Evolutionary conservation across 2,329 filamentous ascomycete genomes (phyloP).

Genomic region (Colletotrichum lentis): DNA sequence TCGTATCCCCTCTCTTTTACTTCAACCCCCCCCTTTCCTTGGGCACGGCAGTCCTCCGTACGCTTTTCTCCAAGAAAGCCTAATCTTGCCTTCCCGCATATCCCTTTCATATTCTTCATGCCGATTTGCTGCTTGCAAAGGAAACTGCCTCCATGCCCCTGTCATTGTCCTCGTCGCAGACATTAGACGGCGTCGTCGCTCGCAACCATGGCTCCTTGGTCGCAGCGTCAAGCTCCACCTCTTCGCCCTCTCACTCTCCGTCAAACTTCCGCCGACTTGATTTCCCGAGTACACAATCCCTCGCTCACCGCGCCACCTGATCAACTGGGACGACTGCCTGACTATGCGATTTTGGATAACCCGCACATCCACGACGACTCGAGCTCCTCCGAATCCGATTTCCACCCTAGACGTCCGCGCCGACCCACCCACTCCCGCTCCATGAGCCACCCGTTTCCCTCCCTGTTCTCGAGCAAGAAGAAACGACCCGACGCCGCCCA

Average conservation of each 20-base stretch:
- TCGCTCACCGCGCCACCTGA: constrained; percentile 42
- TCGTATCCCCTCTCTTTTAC: neutral
- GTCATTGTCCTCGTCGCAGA: constrained; percentile 29
- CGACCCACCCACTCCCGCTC: constrained; percentile 65
- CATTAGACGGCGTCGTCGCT: constrained; percentile 36
- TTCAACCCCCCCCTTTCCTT: constrained; percentile 8
- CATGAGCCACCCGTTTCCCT: constrained; percentile 82
- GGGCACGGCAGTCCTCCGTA: neutral
- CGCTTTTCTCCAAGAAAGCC: neutral
- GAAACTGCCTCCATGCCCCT: constrained; percentile 30
- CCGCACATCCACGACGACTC: constrained; percentile 47
- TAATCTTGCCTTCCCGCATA: constrained; percentile 5
- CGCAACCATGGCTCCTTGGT: constrained; percentile 48
- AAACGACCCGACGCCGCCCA: constrained; percentile 58
- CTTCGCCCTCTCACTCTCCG: constrained; percentile 34
- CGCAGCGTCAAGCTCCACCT: constrained; percentile 40
- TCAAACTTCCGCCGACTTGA: constrained; percentile 44
- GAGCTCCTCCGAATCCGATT: constrained; percentile 57
- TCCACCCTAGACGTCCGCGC: constrained; percentile 44
- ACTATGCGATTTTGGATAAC: constrained; percentile 40
- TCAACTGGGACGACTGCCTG: constrained; percentile 39
- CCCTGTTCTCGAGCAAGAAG: constrained; percentile 69
- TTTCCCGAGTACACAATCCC: constrained; percentile 50
- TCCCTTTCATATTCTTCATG: neutral
- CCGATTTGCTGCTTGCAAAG: constrained; percentile 2